Conservation (phyloP, 2,329 filamentous ascomycete species). For the Epichloe aotearoae region DNA sequence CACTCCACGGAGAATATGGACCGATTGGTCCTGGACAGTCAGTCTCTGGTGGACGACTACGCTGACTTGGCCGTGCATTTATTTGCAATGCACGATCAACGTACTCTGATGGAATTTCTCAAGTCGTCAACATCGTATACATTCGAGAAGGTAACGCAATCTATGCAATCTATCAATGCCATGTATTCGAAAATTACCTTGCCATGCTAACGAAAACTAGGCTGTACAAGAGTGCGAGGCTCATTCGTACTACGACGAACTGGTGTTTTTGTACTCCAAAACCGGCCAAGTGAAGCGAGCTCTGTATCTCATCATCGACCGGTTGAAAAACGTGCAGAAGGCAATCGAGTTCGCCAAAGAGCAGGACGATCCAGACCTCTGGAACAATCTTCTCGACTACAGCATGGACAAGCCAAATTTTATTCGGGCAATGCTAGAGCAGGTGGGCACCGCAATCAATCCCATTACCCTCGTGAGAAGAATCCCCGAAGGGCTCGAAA, state of each 20-base stretch:
- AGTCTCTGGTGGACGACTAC: slow-evolving; percentile 68
- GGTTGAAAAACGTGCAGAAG: slow-evolving; percentile 79
- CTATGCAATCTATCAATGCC: no score
- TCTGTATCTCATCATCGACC: slow-evolving; percentile 82
- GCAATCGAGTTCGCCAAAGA: slow-evolving; percentile 92
- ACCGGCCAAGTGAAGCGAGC: slow-evolving; percentile 89
- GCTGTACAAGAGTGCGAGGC: slow-evolving; percentile 67
- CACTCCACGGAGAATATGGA: slow-evolving; percentile 41
- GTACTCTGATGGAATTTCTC: slow-evolving; percentile 75
- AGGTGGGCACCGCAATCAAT: slow-evolving; percentile 87
- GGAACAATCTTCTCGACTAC: slow-evolving; percentile 89
- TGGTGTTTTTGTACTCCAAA: slow-evolving; percentile 93
- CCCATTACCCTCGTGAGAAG: slow-evolving; percentile 80
- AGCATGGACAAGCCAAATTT: slow-evolving; percentile 96
- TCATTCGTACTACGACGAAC: slow-evolving; percentile 71
- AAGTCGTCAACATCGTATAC: slow-evolving; percentile 74
- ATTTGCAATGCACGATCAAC: slow-evolving; percentile 72
- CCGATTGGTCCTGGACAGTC: slow-evolving; percentile 43
- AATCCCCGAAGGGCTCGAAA: slow-evolving; percentile 87
- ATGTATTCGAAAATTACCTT: not conserved
- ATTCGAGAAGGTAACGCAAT: slow-evolving; percentile 52
- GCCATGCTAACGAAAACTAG: slow-evolving; percentile 21
- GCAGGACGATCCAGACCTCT: slow-evolving; percentile 81
- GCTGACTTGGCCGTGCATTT: slow-evolving; percentile 76
- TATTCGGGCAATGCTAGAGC: slow-evolving; percentile 80